Percentiles rank a stretch among this genome's conserved stretches.
These are phyloP conservation scores for Podochytrium sp. DNA, from an alignment of 192 early-diverging fungal genomes.

Conservation along the genomic window DNA sequence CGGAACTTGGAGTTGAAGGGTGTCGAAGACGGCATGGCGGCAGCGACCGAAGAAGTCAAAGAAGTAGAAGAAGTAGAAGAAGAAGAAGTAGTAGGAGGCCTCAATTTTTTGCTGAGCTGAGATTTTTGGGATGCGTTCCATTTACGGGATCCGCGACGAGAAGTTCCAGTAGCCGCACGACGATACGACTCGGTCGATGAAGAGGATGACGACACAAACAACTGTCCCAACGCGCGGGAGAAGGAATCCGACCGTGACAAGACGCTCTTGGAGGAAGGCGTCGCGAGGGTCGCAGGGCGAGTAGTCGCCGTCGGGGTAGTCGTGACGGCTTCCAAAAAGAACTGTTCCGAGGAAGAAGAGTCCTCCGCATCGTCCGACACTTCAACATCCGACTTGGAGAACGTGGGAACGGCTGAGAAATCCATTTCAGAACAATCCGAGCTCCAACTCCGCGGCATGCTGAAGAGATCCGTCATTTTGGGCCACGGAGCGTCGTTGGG, in stretches of 20 bases:
- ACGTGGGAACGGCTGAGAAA: slow-evolving; percentile 14
- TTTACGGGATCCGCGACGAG: background rate
- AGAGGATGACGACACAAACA: background rate
- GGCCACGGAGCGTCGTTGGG: background rate
- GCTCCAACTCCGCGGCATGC: background rate
- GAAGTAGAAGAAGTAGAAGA: too few relatives aligned
- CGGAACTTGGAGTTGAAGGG: too few relatives aligned
- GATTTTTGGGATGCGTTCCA: background rate
- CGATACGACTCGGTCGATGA: background rate
- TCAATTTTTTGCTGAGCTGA: background rate
- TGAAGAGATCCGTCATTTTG: background rate
- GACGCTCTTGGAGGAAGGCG: background rate
- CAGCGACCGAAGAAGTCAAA: too few relatives aligned
- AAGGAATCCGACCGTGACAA: background rate
- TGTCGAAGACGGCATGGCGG: too few relatives aligned
- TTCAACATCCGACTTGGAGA: background rate
- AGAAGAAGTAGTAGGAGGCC: too few relatives aligned
- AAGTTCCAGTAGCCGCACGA: background rate
- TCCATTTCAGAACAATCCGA: slow-evolving; percentile 24
- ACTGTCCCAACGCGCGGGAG: background rate
- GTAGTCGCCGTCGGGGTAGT: background rate
- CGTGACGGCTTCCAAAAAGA: background rate
- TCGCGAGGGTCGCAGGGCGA: background rate
- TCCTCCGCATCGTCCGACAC: background rate
- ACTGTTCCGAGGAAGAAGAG: too few relatives aligned